phyloP scores from a whole-genome alignment of 2,329 filamentous ascomycete species.

The Alternaria sp. region DNA sequence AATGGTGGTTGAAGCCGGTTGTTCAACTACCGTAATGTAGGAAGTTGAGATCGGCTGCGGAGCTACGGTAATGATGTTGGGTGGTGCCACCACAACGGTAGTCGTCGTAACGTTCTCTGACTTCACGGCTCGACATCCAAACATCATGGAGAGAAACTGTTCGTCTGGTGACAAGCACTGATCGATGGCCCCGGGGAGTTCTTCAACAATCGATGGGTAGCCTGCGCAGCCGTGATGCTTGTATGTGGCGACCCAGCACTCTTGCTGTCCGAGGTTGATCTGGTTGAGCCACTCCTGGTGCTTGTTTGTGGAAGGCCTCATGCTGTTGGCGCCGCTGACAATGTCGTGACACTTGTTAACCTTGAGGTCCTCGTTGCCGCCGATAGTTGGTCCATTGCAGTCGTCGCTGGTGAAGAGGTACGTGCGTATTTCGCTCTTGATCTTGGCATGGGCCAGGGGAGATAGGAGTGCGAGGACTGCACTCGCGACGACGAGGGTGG shows the following conservation, averaged over 20 bases:
- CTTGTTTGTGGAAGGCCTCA: slow-evolving; percentile 21
- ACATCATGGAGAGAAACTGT: slow-evolving; percentile 19
- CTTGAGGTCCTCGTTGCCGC: slow-evolving; percentile 24
- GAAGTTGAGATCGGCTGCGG: too few relatives aligned
- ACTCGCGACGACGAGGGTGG: slow-evolving; percentile 13
- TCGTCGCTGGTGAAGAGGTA: slow-evolving; percentile 19
- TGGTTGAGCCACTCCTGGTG: slow-evolving; percentile 8
- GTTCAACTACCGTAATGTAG: too few relatives aligned
- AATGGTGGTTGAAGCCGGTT: too few relatives aligned
- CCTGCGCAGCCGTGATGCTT: slow-evolving; percentile 9
- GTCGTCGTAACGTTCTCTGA: neutral
- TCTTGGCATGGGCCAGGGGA: slow-evolving; percentile 18
- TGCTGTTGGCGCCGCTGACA: slow-evolving; percentile 16
- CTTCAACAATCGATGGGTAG: neutral
- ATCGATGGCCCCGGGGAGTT: slow-evolving; percentile 10
- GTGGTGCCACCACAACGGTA: neutral
- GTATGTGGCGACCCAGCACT: slow-evolving; percentile 24
- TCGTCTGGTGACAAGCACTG: slow-evolving; percentile 5
- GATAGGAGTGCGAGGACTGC: slow-evolving; percentile 22
- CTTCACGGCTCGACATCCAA: slow-evolving; percentile 11
- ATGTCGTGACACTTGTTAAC: slow-evolving; percentile 24
- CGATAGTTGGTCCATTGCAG: slow-evolving; percentile 23
- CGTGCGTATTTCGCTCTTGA: slow-evolving; percentile 17
- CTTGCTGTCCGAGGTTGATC: slow-evolving; percentile 12
- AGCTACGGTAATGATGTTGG: neutral